Percentiles rank a stretch among this genome's conserved stretches.
phyloP scores from a whole-genome alignment of 129 eudicot genomes.

The Helichrysum umbraculigerum region DNA sequence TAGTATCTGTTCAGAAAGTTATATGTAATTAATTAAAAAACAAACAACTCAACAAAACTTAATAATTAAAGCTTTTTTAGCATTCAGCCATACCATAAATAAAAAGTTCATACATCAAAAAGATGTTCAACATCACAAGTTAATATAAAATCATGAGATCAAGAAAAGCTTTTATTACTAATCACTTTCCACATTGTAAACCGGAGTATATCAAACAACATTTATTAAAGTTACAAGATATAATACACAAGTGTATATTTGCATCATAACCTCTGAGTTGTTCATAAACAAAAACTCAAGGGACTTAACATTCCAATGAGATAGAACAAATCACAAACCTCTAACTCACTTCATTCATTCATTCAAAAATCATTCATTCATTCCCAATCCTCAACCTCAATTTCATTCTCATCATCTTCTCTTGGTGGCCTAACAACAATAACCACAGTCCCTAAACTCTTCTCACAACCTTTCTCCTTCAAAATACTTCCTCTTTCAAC shows the following conservation, averaged over 20 bases:
- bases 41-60: too few species aligned
- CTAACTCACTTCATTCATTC: neutral
- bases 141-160: too few species aligned
- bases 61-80: too few species aligned
- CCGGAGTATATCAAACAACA: conserved; percentile 11
- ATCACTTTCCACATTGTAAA: conserved; percentile 19
- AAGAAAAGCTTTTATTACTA: conserved; percentile 11
- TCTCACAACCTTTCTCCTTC: conserved; percentile 55
- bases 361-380: conserved; percentile 26
- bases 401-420: conserved; percentile 46
- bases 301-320: conserved; percentile 7
- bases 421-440: conserved; percentile 86
- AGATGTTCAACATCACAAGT: too few species aligned
- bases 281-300: conserved; percentile 9
- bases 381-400: conserved; percentile 73
- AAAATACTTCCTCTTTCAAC: conserved; percentile 60
- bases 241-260: conserved; percentile 11
- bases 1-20: too few species aligned
- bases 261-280: conserved; percentile 21
- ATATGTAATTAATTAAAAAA: too few species aligned
- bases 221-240: conserved; percentile 1
- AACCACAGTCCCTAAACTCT: conserved; percentile 69
- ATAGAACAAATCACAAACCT: neutral
- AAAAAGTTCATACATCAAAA: neutral
- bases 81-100: too few species aligned